Percentiles rank a stretch among this genome's conserved stretches.
phyloP scores from a whole-genome alignment of 1,139 yeast species.

The Candida tetrigidarum region DNA sequence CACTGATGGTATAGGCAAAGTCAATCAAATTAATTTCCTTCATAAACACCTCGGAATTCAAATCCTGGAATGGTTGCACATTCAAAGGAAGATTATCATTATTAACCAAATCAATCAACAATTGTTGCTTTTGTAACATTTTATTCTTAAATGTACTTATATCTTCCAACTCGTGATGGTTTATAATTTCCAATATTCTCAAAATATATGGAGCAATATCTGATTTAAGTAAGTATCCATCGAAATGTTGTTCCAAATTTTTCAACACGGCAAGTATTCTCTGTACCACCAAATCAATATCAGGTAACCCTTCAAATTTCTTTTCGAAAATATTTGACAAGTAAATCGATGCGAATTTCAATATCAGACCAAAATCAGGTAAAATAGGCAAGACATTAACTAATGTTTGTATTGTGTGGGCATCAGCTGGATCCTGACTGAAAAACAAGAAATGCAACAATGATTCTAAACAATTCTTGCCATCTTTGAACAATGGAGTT shows the following conservation, averaged over 20 bases:
- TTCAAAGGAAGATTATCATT: constrained; percentile 20
- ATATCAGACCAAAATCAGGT: constrained; percentile 58
- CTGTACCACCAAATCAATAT: constrained; percentile 34
- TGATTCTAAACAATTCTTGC: constrained; percentile 56
- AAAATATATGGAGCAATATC: constrained; percentile 46
- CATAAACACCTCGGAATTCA: constrained; percentile 42
- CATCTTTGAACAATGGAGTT: constrained; percentile 11
- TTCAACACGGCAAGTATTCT: constrained; percentile 42
- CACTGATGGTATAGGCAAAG: constrained; percentile 58
- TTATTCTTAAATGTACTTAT: constrained; percentile 29
- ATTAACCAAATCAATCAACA: constrained; percentile 35
- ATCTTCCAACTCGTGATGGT: constrained; percentile 16
- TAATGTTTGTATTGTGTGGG: constrained; percentile 43
- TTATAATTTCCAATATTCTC: constrained; percentile 35
- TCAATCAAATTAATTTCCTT: constrained; percentile 47
- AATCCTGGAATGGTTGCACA: constrained; percentile 34
- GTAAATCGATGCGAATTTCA: constrained; percentile 40
- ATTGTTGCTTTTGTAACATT: constrained; percentile 41
- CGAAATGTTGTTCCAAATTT: constrained; percentile 38
- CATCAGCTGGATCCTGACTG: constrained; percentile 23
- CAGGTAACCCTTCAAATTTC: constrained; percentile 25
- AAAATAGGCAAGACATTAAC: constrained; percentile 66
- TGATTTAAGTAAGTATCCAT: constrained; percentile 43
- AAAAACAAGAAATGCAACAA: constrained; percentile 76
- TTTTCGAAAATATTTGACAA: constrained; percentile 25